phyloP scores from a whole-genome alignment of 1,284 basidiomycete species.

The Ganoderma lingzhi region DNA sequence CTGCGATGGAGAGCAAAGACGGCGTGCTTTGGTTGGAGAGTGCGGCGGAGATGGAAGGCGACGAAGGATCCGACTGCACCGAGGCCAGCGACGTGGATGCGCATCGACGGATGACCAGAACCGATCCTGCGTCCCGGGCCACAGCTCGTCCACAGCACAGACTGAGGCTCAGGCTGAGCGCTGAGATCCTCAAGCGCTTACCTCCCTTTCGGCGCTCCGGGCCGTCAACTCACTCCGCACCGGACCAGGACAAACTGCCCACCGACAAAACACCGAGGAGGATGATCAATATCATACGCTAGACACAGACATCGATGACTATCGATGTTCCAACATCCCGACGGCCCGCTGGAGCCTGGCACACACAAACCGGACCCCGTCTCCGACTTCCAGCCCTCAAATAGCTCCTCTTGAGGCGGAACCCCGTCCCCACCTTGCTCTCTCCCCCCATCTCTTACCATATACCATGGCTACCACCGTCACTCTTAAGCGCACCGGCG shows the following conservation, averaged over 20 bases:
- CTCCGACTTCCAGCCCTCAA: constrained; percentile 18
- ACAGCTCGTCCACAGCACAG: too few species aligned
- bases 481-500: constrained; percentile 63
- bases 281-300: constrained; percentile 24
- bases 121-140: not conserved
- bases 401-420: constrained; percentile 14
- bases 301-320: constrained; percentile 17
- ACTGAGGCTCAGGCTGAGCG: too few species aligned
- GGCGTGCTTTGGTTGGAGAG: constrained; percentile 58
- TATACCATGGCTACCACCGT: constrained; percentile 56
- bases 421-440: constrained; percentile 21
- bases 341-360: constrained; percentile 20
- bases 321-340: constrained; percentile 24
- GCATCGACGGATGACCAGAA: constrained; percentile 53
- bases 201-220: not conserved
- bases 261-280: constrained; percentile 22
- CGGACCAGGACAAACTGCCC: not conserved
- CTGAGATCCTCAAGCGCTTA: not conserved
- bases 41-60: constrained; percentile 77
- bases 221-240: constrained; percentile 4
- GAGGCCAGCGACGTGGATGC: constrained; percentile 74
- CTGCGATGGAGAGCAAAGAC: constrained; percentile 71
- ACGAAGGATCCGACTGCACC: constrained; percentile 84
- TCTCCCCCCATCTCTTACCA: constrained; percentile 22
- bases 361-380: constrained; percentile 23